Evolutionary conservation across 2,329 filamentous ascomycete species (phyloP), one percentile per base, ranked within the genome.

Genomic region (Ascocoryne sarcoides): DNA sequence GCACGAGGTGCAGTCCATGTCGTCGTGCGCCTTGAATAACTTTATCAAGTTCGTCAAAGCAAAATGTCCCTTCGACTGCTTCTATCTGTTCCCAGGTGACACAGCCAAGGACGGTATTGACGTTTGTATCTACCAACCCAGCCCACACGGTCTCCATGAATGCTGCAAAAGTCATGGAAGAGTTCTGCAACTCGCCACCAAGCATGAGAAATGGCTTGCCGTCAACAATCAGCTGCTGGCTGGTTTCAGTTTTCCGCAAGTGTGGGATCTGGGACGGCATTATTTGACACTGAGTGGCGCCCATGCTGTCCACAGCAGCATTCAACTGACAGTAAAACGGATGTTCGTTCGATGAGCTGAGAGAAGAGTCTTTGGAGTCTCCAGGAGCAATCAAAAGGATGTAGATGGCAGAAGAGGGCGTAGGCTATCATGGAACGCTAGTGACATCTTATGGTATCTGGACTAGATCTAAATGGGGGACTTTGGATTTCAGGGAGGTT

Each of bases 11-110:
- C 18, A 69, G 45, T 3, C 49, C 59, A 46, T 67, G 56, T 30
- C 53, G 44, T 12, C 63, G 52, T 5, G 65, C 65, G 32, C 51
- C 62, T 1, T 51, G 12, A 21, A 69, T 60, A 19, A 65, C 49
- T 30, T 59, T 50, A 30, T 69, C 65, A 7, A 70, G 49, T 37
- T 66, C 60, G 2, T 47, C 37, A 36, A 69, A 69, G 38, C 64
- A 57, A 42, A 69, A 70, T 1, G 54, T 49, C 3, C 62, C 64
- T 48, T 70, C 67, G 1, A 48, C 52, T 4, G 66, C 64, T 53
- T 70, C 67, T 23, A 69, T 65, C 36, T 62, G 55, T 43, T 70
- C 67, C 67, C 67, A 70, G 0, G 62, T 62, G 2, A 69, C 61
- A 37, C 57, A 62, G 1, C 65, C 67, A 3, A 70, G 57, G 2